Evolutionary conservation across 805 yeast species (phyloP).

Genomic region (Metschnikowia gruessii): DNA sequence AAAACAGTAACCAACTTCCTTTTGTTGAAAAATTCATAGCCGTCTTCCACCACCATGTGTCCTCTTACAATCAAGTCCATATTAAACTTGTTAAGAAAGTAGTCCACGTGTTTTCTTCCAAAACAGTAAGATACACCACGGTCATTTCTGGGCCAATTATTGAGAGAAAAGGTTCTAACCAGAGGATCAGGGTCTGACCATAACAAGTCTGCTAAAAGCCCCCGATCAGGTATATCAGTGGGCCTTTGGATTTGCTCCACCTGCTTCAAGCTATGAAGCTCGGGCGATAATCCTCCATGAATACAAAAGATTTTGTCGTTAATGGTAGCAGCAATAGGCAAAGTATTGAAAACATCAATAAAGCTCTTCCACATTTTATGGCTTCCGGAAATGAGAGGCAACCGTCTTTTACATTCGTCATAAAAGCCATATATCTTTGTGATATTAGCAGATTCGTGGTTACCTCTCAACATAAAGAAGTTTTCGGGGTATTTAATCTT

Average conservation of each 20-base stretch:
- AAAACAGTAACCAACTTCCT: slow-evolving; percentile 75
- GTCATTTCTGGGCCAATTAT: slow-evolving; percentile 77
- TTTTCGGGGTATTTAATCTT: slow-evolving; percentile 60
- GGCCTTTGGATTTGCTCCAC: slow-evolving; percentile 73
- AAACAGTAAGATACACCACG: slow-evolving; percentile 81
- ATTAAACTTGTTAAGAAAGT: slow-evolving; percentile 61
- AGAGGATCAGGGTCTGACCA: slow-evolving; percentile 78
- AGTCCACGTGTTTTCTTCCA: slow-evolving; percentile 69
- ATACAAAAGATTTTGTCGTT: slow-evolving; percentile 57
- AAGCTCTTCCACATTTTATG: slow-evolving; percentile 50
- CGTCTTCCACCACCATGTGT: slow-evolving; percentile 89
- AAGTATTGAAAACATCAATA: slow-evolving; percentile 55
- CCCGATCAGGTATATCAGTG: slow-evolving; percentile 80
- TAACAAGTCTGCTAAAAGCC: slow-evolving; percentile 69
- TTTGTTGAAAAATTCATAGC: slow-evolving; percentile 77
- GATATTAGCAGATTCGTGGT: slow-evolving; percentile 57
- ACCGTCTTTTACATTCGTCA: slow-evolving; percentile 57
- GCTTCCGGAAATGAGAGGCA: slow-evolving; percentile 26
- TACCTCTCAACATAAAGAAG: slow-evolving; percentile 58
- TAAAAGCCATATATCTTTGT: slow-evolving; percentile 60
- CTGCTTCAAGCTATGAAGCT: slow-evolving; percentile 59
- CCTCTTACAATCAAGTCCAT: slow-evolving; percentile 80
- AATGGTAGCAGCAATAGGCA: slow-evolving; percentile 61
- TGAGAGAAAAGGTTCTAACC: slow-evolving; percentile 31
- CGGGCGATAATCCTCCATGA: slow-evolving; percentile 77